Base-by-base conservation (phyloP, 2,329 filamentous ascomycete species). In the Monilinia laxa region DNA sequence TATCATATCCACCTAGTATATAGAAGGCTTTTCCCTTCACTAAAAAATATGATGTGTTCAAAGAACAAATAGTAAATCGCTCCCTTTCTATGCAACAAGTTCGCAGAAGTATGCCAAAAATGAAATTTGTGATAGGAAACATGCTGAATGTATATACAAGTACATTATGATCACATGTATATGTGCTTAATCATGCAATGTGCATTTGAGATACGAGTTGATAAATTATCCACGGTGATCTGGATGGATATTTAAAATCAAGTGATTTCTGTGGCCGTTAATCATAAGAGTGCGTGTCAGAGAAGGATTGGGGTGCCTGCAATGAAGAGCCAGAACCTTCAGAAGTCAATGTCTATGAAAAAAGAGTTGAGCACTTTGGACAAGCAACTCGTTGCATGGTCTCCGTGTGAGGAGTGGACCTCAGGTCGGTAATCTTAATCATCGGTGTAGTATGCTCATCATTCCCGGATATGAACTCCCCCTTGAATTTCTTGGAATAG, bases 401-500 rank as follows among this genome's bases (percentile, higher is more conserved):
- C 3, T 66, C 70, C 16, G 62, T 59, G 28, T 68, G 51, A 14
- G 31, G 62, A 7, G 49, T 65, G 38, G 58, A 57, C 66, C 73
- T 65, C 14, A 72, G 16, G 70, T 76, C 71, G 10, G 65, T 71
- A 47, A 75, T 71, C 7, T 65, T 54, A n/a, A 71, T 67, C 62
- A 63, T 69, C 31, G 71, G 70, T 49, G 69, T 59, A 38, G 38
- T 42, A 23, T 51, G 42, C 18, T 70, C 62, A 14, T 51, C 47
- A 20, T 68, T 60, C 20, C 52, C 52, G 23, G 68, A 65, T 25
- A 70, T 42, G 12, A 75, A 71, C 4, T 53, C 53, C 0, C 69
- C 73, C 45, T 69, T 70, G n/a, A 75, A 73, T n/a, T 68, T 65
- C 6, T 69, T 69, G 31, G 71, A 71, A 73, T 20, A 67, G 54